These are phyloP conservation scores for Zalaria sp. DNA, from an alignment of 2,329 filamentous ascomycete species.

Conservation along the genomic window DNA sequence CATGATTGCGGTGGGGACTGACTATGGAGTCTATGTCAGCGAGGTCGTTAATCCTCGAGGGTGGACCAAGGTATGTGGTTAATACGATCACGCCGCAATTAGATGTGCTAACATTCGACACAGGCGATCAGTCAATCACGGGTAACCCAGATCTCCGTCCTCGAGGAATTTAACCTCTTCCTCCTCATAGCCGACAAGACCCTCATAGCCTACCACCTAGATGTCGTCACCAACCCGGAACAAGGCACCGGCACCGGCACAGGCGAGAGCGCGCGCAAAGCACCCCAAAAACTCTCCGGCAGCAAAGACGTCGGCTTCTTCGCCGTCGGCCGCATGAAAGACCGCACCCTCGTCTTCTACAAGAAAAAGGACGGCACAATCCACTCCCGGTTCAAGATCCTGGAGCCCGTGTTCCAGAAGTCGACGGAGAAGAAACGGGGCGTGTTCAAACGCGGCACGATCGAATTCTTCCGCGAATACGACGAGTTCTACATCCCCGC, in stretches of 20 bases:
- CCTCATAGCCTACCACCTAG: slow-evolving; percentile 84
- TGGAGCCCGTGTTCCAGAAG: slow-evolving; percentile 92
- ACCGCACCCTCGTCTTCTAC: slow-evolving; percentile 86
- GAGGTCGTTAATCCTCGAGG: slow-evolving; percentile 80
- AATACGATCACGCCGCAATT: background rate
- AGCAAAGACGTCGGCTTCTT: slow-evolving; percentile 95
- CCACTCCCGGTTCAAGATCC: slow-evolving; percentile 85
- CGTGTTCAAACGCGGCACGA: slow-evolving; percentile 55
- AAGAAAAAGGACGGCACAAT: slow-evolving; percentile 79
- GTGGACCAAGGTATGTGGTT: slow-evolving; percentile 62
- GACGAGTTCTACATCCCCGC: slow-evolving; percentile 97
- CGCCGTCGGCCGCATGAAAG: slow-evolving; percentile 92
- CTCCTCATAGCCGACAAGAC: slow-evolving; percentile 83
- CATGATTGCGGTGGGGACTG: slow-evolving; percentile 88
- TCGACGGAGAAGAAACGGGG: slow-evolving; percentile 70
- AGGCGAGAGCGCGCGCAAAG: slow-evolving; percentile 62
- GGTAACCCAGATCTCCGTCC: slow-evolving; percentile 84
- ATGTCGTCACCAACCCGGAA: slow-evolving; percentile 52
- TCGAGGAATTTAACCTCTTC: slow-evolving; percentile 92
- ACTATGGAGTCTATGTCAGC: slow-evolving; percentile 83
- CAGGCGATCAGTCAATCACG: slow-evolving; percentile 62
- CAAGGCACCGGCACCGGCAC: slow-evolving; percentile 36
- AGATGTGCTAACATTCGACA: slow-evolving; percentile 15
- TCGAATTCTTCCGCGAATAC: slow-evolving; percentile 94
- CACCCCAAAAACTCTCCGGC: slow-evolving; percentile 79